Evolutionary conservation across 2,329 filamentous ascomycete genomes (phyloP), one percentile per base, ranked within the genome.

Genomic region (Thielaviopsis musarum): DNA sequence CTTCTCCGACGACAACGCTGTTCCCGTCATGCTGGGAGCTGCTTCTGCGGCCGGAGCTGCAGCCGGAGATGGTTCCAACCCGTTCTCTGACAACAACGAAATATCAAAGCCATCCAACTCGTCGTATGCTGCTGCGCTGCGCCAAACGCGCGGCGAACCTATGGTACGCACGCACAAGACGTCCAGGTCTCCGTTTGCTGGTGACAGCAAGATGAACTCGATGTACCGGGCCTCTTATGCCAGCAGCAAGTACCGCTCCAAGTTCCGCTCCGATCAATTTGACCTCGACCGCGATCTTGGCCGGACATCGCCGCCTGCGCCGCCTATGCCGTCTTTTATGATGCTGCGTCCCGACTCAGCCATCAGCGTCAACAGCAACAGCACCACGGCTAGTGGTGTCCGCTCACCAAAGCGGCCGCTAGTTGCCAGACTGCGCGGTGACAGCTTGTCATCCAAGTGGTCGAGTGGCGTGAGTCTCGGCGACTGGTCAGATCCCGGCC

Each of bases 201-300:
- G 30, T 34, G 10, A 34, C 30, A 34, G 9, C 30, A 34, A 34
- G 30, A 12, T 10, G 64, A 70, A 70, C 56, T 73, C 73, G 17
- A 62, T 73, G 57, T 74, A 75, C 64, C 72, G 74, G 49, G 73
- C 75, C 30, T 71, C 70, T 0, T 58, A 66, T 19, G 66, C 69
- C 38, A 72, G 75, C 52, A 73, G 72, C 52, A 73, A 70, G 5
- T 69, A 72, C 17, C 74, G 77, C 59, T 77, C 77, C 65, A 81
- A 80, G 65, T 80, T 82, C 66, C 78, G 80, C 52, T 83, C 80
- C 1, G 81, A 84, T 63, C 81, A 80, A 1, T 84, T 84, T 65
- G 82, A 85, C 64, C 72, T 84, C n/a, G 81, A 84, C 66, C 63
- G 54, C 1, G 28, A 54, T 17, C 22, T 58, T 6, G 28, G n/a